A percentile compares a stretch with the other conserved stretches of the same genome.
These are phyloP conservation scores for Ganoderma sp. DNA, from an alignment of 1,284 basidiomycete genomes.

Conservation along the genomic window DNA sequence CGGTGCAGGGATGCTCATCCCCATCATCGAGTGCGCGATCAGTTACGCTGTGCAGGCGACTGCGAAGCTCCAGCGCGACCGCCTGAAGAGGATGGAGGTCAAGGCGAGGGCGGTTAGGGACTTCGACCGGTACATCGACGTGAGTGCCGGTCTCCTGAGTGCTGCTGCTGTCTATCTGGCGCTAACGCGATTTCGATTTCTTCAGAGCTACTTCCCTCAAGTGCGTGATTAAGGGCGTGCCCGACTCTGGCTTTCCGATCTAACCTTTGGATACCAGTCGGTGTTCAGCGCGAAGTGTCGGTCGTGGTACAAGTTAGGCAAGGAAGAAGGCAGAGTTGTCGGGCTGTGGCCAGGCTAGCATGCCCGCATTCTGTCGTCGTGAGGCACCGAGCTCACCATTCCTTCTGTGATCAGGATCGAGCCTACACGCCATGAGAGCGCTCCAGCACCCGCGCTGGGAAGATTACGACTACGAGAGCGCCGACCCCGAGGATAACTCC, in stretches of 20 bases:
- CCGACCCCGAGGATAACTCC: conserved; percentile 52
- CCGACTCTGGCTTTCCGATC: no score
- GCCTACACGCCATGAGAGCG: conserved; percentile 55
- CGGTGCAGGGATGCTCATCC: conserved; percentile 58
- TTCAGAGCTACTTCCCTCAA: conserved; percentile 16
- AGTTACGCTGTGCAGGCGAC: conserved; percentile 59
- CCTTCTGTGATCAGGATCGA: conserved; percentile 47
- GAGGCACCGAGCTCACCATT: not conserved
- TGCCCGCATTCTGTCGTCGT: no score
- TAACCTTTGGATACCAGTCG: conserved; percentile 45
- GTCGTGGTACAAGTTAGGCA: conserved; percentile 71
- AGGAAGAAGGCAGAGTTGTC: conserved; percentile 60
- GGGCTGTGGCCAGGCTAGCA: conserved; percentile 63
- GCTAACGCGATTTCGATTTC: no score
- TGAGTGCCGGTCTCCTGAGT: not conserved
- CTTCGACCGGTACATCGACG: conserved; percentile 18
- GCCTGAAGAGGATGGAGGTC: conserved; percentile 55
- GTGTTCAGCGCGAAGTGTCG: conserved; percentile 64
- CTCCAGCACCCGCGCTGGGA: conserved; percentile 67
- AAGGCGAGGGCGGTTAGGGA: conserved; percentile 11
- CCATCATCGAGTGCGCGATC: conserved; percentile 60
- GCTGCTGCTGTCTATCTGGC: no score
- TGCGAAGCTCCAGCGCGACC: conserved; percentile 62
- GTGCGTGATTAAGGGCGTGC: not conserved
- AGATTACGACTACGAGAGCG: conserved; percentile 60